Evolutionary conservation across 1,139 yeast genomes (phyloP).

Genomic region (Taphrina deformans): DNA sequence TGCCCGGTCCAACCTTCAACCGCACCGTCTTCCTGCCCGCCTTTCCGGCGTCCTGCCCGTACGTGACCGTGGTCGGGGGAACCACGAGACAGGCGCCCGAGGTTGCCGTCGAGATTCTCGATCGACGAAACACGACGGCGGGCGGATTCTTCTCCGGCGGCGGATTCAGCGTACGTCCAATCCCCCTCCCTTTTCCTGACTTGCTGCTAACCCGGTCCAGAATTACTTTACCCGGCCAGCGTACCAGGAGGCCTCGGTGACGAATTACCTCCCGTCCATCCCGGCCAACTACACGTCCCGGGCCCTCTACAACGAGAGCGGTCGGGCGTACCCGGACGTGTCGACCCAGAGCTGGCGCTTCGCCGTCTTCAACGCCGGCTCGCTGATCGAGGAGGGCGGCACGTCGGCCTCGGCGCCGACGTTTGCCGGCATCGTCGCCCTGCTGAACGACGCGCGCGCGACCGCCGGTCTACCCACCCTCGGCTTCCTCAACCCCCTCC

Average conservation of each 20-base stretch:
- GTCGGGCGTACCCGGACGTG: slow-evolving; percentile 27
- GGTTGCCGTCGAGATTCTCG: slow-evolving; percentile 16
- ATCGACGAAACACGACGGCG: neutral
- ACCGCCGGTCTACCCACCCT: slow-evolving; percentile 14
- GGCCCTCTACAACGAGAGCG: slow-evolving; percentile 10
- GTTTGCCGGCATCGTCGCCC: slow-evolving; percentile 21
- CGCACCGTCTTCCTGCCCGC: slow-evolving; percentile 18
- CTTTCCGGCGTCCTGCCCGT: slow-evolving; percentile 26
- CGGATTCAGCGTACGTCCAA: slow-evolving; percentile 1
- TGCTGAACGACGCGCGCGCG: slow-evolving; percentile 14
- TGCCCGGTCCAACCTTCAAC: slow-evolving; percentile 8
- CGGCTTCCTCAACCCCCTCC: slow-evolving; percentile 25
- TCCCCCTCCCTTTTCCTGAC: neutral
- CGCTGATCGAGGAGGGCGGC: slow-evolving; percentile 5
- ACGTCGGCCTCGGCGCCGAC: slow-evolving; percentile 27
- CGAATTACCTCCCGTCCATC: slow-evolving; percentile 6
- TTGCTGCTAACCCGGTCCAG: neutral
- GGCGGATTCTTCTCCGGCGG: slow-evolving; percentile 20
- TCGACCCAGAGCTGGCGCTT: slow-evolving; percentile 23
- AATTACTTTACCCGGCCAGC: slow-evolving; percentile 11
- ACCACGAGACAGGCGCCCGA: slow-evolving; percentile 12
- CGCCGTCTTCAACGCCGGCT: neutral
- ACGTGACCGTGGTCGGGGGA: slow-evolving; percentile 26
- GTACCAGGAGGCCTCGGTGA: slow-evolving; percentile 18
- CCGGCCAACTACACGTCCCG: slow-evolving; percentile 1